A percentile compares a stretch with the other conserved stretches of the same genome.
Conservation (phyloP, 192 early-diverging fungal genomes). For the Gamsiella multidivaricata region DNA sequence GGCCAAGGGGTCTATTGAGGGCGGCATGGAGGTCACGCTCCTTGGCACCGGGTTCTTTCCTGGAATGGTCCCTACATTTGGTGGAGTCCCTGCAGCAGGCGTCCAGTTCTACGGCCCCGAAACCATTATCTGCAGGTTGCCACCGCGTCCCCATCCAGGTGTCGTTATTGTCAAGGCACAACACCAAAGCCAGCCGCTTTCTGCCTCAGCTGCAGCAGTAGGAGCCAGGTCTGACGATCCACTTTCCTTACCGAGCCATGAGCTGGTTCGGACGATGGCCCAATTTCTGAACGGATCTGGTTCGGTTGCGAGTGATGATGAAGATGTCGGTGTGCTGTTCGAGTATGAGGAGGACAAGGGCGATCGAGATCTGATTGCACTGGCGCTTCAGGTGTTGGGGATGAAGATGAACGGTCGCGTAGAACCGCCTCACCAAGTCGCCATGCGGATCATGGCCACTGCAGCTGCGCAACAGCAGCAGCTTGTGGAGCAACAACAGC, state of each 20-base stretch:
- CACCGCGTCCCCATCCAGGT: constrained; percentile 70
- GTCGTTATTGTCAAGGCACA: constrained; percentile 60
- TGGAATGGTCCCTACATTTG: constrained; percentile 77
- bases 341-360: constrained; percentile 67
- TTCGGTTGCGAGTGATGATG: background rate
- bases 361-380: constrained; percentile 78
- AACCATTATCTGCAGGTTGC: constrained; percentile 76
- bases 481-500: background rate
- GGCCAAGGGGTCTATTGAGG: constrained; percentile 77
- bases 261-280: constrained; percentile 26
- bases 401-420: constrained; percentile 72
- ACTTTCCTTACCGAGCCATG: background rate
- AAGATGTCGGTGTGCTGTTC: constrained; percentile 33
- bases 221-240: background rate
- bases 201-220: background rate
- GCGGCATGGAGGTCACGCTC: constrained; percentile 78
- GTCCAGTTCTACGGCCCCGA: constrained; percentile 73
- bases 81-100: constrained; percentile 64
- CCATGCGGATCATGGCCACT: constrained; percentile 63
- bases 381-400: constrained; percentile 82
- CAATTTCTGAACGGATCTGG: constrained; percentile 36
- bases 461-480: constrained; percentile 45
- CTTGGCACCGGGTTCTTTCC: constrained; percentile 76
- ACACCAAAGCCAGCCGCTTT: background rate
- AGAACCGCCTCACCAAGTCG: constrained; percentile 68